Base-by-base conservation (phyloP, 1,284 basidiomycete species). In the Amylostereum areolatum region DNA sequence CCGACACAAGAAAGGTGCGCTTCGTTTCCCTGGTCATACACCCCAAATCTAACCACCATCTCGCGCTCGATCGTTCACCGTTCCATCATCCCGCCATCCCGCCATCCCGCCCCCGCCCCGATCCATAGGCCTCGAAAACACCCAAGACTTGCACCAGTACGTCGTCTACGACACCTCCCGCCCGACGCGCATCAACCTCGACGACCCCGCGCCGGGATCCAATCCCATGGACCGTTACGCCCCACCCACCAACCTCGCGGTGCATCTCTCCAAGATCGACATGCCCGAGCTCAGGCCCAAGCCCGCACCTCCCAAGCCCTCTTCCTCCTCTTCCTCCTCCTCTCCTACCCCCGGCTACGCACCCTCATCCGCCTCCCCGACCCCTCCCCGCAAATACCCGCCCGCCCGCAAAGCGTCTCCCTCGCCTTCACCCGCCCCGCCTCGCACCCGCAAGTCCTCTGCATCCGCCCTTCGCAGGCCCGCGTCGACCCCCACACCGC, bases 241-340 rank as follows among this genome's bases (percentile, higher is more conserved):
- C 8, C 85, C 88, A 3, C 87, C 86, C 0, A 72, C 72, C 37
- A 81, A 74, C 53, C 71, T 91, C 1, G 75, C 73, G 0, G 73
- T 90, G 4, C 86, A 90, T 63, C 67, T 92, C 11, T 87, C 85
- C 70, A 91, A 91, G 71, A 89, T 91, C 44, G 73, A 81, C 28
- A 88, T 92, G 76, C 88, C 88, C 0, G 89, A 91, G 60, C 73
- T 91, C 6, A 75, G 77, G 53, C 87, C 87, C 2, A 75, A 61
- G 35, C 47, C 54, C 9, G 49, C 56, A 29, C 41, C 41, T 25
- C 7, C n/a, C 12, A 7, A 18, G 41, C 8, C 27, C 41, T 6
- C 37, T 2, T 43, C 7, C 41, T 25, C n/a, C 25, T 29, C 8
- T 28, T 24, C 27, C 12, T 27, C 8, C 27, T 25, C 25, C 25